Evolutionary conservation across 805 yeast species (phyloP), one percentile per base, ranked within the genome.

Genomic region (Cyberlindnera galapagoensis): DNA sequence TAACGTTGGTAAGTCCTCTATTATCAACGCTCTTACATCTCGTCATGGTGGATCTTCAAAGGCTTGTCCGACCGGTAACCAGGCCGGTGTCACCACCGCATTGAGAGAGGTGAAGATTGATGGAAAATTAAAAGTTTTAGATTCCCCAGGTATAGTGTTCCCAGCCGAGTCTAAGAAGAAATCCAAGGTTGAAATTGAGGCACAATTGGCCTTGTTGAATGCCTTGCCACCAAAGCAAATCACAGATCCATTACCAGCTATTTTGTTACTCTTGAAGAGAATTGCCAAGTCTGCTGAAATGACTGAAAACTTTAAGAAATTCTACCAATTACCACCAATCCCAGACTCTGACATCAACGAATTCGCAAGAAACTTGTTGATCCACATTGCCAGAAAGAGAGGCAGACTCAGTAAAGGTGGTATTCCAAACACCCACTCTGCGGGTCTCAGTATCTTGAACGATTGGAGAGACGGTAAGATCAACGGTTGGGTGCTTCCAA

Each of bases 391-490:
- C 17, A 79, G 98, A 57, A 74, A 77, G 47, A 78, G 86, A 58
- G 98, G 98, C 37, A 74, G 97, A 59, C 67, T 92, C 42, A 86
- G 95, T 30, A 81, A 74, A 52, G 95, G 96, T 26, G 98, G 98
- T 53, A 61, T 92, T 38, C 95, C 97, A 36, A 87, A 92, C 56
- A 57, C 92, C 42, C 80, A 76, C 38, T 70, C 88, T 43, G 95
- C 97, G 7, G 95, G 94, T 22, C 57, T 73, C 49, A 68, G 82
- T 22, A 80, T 92, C 9, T 67, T 92, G 52, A 85, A 74, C 49
- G 98, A 92, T 61, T 92, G 97, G 97, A 77, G 96, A 62, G 97
- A 88, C 58, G 98, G 98, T 38, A 76, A 92, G 55, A 76, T 92
- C 49, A 60, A 80, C 34, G 95, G 97, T 29, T 92, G 96, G 95